A percentile compares a stretch with the other conserved stretches of the same genome.
These are phyloP conservation scores for Kazachstania martiniae DNA, from an alignment of 805 yeast genomes.

Conservation along the genomic window DNA sequence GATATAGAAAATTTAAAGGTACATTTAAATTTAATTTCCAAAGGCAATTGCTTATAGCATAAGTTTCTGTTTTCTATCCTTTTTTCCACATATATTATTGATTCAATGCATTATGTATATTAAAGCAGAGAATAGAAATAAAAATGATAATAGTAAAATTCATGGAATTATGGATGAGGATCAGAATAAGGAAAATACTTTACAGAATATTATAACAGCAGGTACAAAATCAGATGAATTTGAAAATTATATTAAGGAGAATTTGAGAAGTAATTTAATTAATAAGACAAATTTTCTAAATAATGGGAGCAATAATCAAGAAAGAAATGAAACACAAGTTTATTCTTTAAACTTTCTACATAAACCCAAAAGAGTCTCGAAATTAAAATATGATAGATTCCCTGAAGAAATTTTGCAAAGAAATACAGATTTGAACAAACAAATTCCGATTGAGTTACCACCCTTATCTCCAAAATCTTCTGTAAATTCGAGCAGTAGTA, in stretches of 20 bases:
- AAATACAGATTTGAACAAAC: conserved; percentile 23
- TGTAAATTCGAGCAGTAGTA: too few relatives aligned
- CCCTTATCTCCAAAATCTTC: conserved; percentile 8
- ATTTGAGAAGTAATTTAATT: too few relatives aligned
- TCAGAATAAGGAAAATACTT: too few relatives aligned
- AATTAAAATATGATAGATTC: conserved; percentile 9
- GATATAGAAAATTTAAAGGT: too few relatives aligned
- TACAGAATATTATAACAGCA: too few relatives aligned
- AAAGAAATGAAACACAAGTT: not conserved
- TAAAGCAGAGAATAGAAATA: conserved; percentile 6
- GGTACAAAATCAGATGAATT: too few relatives aligned
- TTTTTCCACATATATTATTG: too few relatives aligned
- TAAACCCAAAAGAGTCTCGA: conserved; percentile 21
- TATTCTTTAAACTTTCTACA: conserved; percentile 20
- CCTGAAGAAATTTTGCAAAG: conserved; percentile 21
- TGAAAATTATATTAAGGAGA: not conserved
- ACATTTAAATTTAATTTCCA: too few relatives aligned
- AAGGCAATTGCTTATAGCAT: not conserved
- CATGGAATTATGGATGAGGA: too few relatives aligned
- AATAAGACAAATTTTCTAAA: not conserved
- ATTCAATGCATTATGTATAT: conserved; percentile 9
- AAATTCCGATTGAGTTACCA: conserved; percentile 10
- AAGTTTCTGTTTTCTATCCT: too few relatives aligned
- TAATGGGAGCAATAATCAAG: not conserved
- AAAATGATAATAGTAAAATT: too few relatives aligned